These are phyloP conservation scores for Boletus rufocinnamomeus DNA, from an alignment of 768 basidiomycete genomes.

Conservation along the genomic window DNA sequence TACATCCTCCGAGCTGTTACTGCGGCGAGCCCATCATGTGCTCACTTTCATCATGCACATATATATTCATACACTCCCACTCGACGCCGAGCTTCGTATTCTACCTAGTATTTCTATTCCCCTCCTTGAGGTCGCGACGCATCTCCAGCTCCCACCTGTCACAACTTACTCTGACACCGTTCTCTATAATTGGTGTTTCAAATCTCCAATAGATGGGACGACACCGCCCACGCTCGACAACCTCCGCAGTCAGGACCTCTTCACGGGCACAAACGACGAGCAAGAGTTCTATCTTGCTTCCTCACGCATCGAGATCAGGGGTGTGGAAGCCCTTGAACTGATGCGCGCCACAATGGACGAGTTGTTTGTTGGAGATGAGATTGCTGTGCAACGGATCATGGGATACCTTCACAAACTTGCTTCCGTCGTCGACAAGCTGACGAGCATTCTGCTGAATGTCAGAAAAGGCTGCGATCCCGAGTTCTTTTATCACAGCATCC, in stretches of 20 bases:
- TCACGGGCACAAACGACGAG: constrained; percentile 81
- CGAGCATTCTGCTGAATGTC: constrained; percentile 59
- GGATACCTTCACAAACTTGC: constrained; percentile 66
- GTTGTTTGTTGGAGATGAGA: constrained; percentile 73
- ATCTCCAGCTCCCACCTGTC: constrained; percentile 82
- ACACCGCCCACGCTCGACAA: constrained; percentile 51
- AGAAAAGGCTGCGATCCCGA: constrained; percentile 71
- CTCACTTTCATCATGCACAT: constrained; percentile 75
- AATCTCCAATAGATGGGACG: constrained; percentile 26
- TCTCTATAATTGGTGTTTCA: constrained; percentile 77
- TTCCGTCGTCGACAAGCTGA: constrained; percentile 63
- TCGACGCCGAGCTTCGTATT: constrained; percentile 55
- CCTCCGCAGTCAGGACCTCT: constrained; percentile 63
- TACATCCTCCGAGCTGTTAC: constrained; percentile 49
- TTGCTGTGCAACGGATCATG: constrained; percentile 62
- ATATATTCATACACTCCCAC: constrained; percentile 68
- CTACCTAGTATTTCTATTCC: constrained; percentile 75
- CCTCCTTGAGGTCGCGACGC: constrained; percentile 63
- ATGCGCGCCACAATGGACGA: constrained; percentile 90
- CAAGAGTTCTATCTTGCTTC: constrained; percentile 87
- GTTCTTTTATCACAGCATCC: constrained; percentile 67
- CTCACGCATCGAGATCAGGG: constrained; percentile 82
- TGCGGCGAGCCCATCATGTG: constrained; percentile 74
- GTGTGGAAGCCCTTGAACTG: constrained; percentile 79
- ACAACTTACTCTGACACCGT: constrained; percentile 92